phyloP scores from a whole-genome alignment of 768 basidiomycete species.

The Leucocoprinus birnbaumii region DNA sequence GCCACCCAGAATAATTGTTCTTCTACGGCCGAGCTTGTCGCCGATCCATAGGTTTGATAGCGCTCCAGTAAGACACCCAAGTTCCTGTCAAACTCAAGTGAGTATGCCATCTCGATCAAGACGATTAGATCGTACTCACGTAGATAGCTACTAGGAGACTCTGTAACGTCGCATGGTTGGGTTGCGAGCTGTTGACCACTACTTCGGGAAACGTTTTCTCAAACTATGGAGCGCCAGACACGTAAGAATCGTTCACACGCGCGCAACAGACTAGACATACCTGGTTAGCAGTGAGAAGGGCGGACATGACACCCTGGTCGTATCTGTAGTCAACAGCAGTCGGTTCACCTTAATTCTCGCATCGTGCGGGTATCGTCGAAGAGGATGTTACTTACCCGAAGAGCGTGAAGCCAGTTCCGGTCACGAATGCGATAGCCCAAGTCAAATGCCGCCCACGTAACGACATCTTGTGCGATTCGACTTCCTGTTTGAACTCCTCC shows the following conservation, averaged over 20 bases:
- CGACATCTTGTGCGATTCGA: constrained; percentile 25
- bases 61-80: constrained; percentile 64
- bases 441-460: constrained; percentile 44
- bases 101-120: neutral
- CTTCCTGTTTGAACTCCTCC: constrained; percentile 30
- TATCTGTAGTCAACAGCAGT: constrained; percentile 34
- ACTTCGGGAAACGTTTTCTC: constrained; percentile 57
- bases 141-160: constrained; percentile 61
- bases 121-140: constrained; percentile 27
- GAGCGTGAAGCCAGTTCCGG: constrained; percentile 59
- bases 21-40: constrained; percentile 56
- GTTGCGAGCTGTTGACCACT: constrained; percentile 31
- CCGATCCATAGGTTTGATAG: constrained; percentile 60
- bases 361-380: neutral
- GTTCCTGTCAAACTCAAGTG: constrained; percentile 36
- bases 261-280: constrained; percentile 20
- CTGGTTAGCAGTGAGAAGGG: constrained; percentile 53
- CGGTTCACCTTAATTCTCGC: neutral
- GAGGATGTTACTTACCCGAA: constrained; percentile 41
- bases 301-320: constrained; percentile 74
- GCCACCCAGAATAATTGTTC: constrained; percentile 56
- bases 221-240: constrained; percentile 32
- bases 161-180: constrained; percentile 52
- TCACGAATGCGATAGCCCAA: constrained; percentile 50
- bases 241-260: neutral